phyloP scores from a whole-genome alignment of 495 filamentous ascomycete genomes.

The Trypethelium eluteriae region DNA sequence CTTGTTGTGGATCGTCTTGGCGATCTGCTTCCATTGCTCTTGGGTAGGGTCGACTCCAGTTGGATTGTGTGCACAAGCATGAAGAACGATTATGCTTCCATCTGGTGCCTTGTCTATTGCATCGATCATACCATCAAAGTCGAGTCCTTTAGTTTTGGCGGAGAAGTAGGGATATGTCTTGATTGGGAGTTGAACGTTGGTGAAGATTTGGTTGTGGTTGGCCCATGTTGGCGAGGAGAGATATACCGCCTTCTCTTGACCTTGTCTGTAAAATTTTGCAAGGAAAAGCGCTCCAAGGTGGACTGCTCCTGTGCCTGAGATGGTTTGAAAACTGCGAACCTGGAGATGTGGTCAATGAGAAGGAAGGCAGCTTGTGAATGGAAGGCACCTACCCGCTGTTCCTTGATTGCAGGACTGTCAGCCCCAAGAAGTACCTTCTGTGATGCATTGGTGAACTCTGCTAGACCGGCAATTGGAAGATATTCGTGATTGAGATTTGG shows the following conservation, averaged over 20 bases:
- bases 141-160: constrained; percentile 75
- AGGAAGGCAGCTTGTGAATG: not conserved
- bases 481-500: constrained; percentile 96
- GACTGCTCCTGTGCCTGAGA: constrained; percentile 87
- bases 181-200: constrained; percentile 73
- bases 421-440: constrained; percentile 81
- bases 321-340: constrained; percentile 46
- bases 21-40: constrained; percentile 90
- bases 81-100: constrained; percentile 80
- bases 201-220: constrained; percentile 98
- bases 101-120: constrained; percentile 60
- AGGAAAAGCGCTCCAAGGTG: constrained; percentile 86
- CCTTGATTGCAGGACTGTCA: constrained; percentile 69
- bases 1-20: constrained; percentile 60
- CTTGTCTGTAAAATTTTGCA: constrained; percentile 60
- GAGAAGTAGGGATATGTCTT: constrained; percentile 91
- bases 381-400: constrained; percentile 57
- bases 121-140: constrained; percentile 77
- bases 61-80: constrained; percentile 97
- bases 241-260: constrained; percentile 61
- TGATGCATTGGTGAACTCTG: constrained; percentile 75
- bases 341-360: constrained; percentile 10
- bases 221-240: constrained; percentile 94
- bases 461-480: constrained; percentile 85
- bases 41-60: constrained; percentile 93